Evolutionary conservation across 164 flowering plant species (phyloP).

Genomic region (grape (Vitis vinifera)): ASM3070453v1 NC_081805.1:26669001-26669500

Average conservation of each 20-base stretch:
- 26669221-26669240: constrained; percentile 8
- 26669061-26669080: constrained; percentile 13
- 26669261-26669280: no score
- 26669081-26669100: constrained; percentile 16
- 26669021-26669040: constrained; percentile 27
- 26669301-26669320: constrained; percentile 19
- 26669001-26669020: constrained; percentile 16
- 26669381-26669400: background rate
- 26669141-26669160: no score
- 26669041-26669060: constrained; percentile 28
- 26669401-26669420: background rate
- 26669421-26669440: constrained; percentile 8
- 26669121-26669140: no score
- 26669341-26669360: constrained; percentile 27
- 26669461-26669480: constrained; percentile 1
- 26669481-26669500: constrained; percentile 6
- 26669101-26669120: no score
- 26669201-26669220: constrained; percentile 1
- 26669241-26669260: constrained; percentile 13
- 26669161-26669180: no score
- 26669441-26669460: background rate
- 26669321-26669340: constrained; percentile 22
- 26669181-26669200: no score
- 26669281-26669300: constrained; percentile 11
- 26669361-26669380: constrained; percentile 6